A percentile compares a stretch with the other conserved stretches of the same genome.
phyloP scores from a whole-genome alignment of 1,284 basidiomycete species.

The Amylostereum areolatum region DNA sequence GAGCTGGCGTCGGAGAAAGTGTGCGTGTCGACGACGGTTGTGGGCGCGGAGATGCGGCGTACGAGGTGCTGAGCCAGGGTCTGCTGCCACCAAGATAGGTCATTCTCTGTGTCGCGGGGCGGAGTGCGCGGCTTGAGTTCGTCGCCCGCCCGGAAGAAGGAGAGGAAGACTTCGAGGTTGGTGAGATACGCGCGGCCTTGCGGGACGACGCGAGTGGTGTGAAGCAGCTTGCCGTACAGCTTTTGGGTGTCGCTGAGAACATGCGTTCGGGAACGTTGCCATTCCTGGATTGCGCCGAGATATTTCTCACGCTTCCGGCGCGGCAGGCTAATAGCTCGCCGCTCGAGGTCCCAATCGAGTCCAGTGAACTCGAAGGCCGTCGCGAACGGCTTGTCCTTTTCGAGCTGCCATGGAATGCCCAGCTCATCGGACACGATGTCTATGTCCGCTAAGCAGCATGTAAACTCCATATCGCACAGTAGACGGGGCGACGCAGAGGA shows the following conservation, averaged over 20 bases:
- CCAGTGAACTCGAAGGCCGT: constrained; percentile 15
- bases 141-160: constrained; percentile 16
- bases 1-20: constrained; percentile 41
- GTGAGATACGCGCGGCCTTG: constrained; percentile 26
- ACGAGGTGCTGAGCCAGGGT: constrained; percentile 11
- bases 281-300: constrained; percentile 13
- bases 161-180: constrained; percentile 22
- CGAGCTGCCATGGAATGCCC: constrained; percentile 18
- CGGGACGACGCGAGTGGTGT: constrained; percentile 22
- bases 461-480: constrained; percentile 6
- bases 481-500: constrained; percentile 7
- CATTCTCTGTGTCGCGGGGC: constrained; percentile 12
- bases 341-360: constrained; percentile 17
- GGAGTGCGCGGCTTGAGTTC: constrained; percentile 21
- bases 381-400: constrained; percentile 16
- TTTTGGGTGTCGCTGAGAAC: constrained; percentile 21
- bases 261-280: constrained; percentile 12
- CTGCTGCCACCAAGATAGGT: constrained; percentile 33
- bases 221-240: constrained; percentile 29
- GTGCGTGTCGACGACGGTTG: constrained; percentile 17
- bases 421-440: constrained; percentile 13
- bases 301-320: constrained; percentile 4
- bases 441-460: constrained; percentile 16
- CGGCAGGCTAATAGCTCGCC: constrained; percentile 11
- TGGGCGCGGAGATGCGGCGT: constrained; percentile 22